Conservation (phyloP, 768 basidiomycete species). For the Solioccasus polychromus region DNA sequence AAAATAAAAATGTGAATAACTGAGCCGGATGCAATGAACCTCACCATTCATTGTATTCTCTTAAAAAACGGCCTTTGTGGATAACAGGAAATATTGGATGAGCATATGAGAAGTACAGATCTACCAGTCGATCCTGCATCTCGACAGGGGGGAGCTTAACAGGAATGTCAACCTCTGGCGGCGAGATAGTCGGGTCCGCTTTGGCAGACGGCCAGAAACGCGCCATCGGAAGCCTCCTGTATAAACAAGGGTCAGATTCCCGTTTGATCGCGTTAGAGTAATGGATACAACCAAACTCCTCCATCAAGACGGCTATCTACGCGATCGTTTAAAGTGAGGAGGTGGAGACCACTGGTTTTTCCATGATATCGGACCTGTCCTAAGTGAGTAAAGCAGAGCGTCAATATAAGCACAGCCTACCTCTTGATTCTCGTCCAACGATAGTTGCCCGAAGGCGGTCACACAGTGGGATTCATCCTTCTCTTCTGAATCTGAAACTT, state of each 20-base stretch:
- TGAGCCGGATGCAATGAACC: slow-evolving; percentile 7
- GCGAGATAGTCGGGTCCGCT: slow-evolving; percentile 35
- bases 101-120: slow-evolving; percentile 78
- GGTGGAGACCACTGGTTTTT: slow-evolving; percentile 68
- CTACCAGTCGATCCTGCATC: slow-evolving; percentile 65
- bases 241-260: slow-evolving; percentile 15
- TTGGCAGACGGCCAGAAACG: slow-evolving; percentile 68
- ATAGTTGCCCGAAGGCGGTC: slow-evolving; percentile 66
- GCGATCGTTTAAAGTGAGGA: slow-evolving; percentile 64
- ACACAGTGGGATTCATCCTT: slow-evolving; percentile 41
- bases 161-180: slow-evolving; percentile 42
- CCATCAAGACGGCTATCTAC: slow-evolving; percentile 67
- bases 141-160: slow-evolving; percentile 57
- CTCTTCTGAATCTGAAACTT: slow-evolving; percentile 33
- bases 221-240: slow-evolving; percentile 70
- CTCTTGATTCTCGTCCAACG: slow-evolving; percentile 74
- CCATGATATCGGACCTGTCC: slow-evolving; percentile 83
- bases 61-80: slow-evolving; percentile 67
- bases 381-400: slow-evolving; percentile 10
- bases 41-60: slow-evolving; percentile 58
- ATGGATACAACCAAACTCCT: slow-evolving; percentile 55
- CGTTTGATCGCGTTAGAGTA: not conserved
- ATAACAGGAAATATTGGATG: slow-evolving; percentile 83
- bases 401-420: slow-evolving; percentile 32
- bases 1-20: slow-evolving; percentile 1